Conservation (phyloP, 768 basidiomycete genomes). For the Neoboletus magnificus region DNA sequence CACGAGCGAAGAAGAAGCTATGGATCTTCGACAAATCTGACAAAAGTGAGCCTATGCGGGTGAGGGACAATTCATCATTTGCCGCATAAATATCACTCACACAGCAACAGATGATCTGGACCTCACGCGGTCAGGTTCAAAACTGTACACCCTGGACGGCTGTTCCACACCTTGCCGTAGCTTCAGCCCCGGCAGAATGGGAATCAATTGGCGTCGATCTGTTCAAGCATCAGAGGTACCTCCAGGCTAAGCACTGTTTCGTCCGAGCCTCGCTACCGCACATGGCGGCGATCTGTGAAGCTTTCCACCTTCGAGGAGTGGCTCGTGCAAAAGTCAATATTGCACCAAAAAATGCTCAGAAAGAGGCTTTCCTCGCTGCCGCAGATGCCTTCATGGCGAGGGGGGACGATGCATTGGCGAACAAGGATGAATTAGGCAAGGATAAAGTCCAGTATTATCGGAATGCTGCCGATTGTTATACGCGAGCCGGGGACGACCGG, state of each 20-base stretch:
- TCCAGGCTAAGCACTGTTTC: conserved; percentile 37
- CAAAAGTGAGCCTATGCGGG: conserved; percentile 58
- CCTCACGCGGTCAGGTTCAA: conserved; percentile 41
- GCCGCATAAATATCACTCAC: background rate
- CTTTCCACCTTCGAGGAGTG: conserved; percentile 52
- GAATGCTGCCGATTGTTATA: conserved; percentile 39
- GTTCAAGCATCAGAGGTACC: conserved; percentile 40
- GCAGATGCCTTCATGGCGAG: conserved; percentile 49
- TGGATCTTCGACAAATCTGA: too few species aligned
- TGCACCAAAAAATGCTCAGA: conserved; percentile 20
- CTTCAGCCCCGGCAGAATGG: conserved; percentile 51
- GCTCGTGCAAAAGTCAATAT: conserved; percentile 38
- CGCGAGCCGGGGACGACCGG: conserved; percentile 35
- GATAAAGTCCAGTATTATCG: conserved; percentile 31
- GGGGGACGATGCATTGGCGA: conserved; percentile 28
- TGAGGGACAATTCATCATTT: conserved; percentile 17
- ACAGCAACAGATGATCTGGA: conserved; percentile 48
- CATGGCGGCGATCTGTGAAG: conserved; percentile 46
- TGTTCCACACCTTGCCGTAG: conserved; percentile 51
- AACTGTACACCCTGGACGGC: conserved; percentile 46
- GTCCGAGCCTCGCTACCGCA: conserved; percentile 39
- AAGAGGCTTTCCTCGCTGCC: conserved; percentile 42
- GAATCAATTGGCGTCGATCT: conserved; percentile 36
- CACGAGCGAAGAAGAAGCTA: conserved; percentile 40
- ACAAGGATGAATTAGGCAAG: conserved; percentile 5